Percentiles rank a stretch among this genome's conserved stretches.
phyloP scores from a whole-genome alignment of 2,329 filamentous ascomycete genomes.

The Alternaria arbusti region DNA sequence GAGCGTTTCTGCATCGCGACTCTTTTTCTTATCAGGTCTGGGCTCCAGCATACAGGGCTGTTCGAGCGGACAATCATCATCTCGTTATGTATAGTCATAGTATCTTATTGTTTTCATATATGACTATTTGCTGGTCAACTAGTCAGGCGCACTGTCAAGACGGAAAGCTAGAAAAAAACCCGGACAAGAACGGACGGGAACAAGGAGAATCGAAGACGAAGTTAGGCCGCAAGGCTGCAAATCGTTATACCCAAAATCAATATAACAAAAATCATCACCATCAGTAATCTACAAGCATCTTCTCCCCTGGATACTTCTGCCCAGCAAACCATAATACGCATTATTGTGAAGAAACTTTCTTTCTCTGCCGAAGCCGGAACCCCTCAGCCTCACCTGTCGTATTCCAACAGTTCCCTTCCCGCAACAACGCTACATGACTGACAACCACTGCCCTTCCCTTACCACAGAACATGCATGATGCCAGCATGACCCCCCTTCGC shows the following conservation, averaged over 20 bases:
- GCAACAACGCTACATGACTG: not conserved
- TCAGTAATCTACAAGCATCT: not conserved
- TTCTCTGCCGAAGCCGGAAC: not conserved
- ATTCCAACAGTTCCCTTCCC: not conserved
- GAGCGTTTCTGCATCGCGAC: conserved; percentile 11
- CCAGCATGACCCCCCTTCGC: not conserved
- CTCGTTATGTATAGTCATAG: conserved; percentile 7
- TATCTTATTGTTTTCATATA: not conserved
- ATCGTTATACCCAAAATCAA: not conserved
- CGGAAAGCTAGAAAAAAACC: not conserved
- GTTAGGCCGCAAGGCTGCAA: not conserved
- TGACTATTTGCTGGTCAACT: not conserved
- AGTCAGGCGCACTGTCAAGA: not conserved
- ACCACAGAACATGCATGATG: not conserved
- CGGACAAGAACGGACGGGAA: not conserved
- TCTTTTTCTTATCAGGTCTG: not conserved
- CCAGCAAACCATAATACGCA: not conserved
- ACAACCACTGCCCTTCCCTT: not conserved
- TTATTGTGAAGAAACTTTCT: not conserved
- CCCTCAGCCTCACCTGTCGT: not conserved
- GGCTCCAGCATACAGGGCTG: conserved; percentile 16
- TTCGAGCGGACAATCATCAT: not conserved
- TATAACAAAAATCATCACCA: not conserved
- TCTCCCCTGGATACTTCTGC: not conserved
- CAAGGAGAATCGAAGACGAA: not conserved